Evolutionary conservation across 768 basidiomycete species (phyloP).

Genomic region (Boletus subparvulus): DNA sequence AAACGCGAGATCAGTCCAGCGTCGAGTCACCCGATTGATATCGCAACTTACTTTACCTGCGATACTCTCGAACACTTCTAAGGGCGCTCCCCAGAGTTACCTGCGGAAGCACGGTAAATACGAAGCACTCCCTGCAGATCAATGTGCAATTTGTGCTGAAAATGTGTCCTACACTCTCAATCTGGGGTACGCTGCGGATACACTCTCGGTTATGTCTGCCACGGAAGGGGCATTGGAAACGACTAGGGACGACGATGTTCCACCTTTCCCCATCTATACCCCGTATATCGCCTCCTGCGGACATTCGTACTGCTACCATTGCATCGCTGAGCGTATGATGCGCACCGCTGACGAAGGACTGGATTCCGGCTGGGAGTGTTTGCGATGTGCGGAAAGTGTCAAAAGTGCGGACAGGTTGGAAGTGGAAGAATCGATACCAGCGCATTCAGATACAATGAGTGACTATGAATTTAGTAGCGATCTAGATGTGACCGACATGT

Average conservation of each 20-base stretch:
- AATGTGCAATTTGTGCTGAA: slow-evolving; percentile 90
- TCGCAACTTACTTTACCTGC: slow-evolving; percentile 24
- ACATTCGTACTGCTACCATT: slow-evolving; percentile 92
- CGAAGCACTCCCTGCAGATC: slow-evolving; percentile 63
- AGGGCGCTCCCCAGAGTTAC: slow-evolving; percentile 11
- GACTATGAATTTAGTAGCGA: slow-evolving; percentile 61
- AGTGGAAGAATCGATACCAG: slow-evolving; percentile 25
- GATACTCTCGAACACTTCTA: slow-evolving; percentile 33
- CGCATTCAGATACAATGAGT: slow-evolving; percentile 38
- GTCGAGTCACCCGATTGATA: slow-evolving; percentile 45
- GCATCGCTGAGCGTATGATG: slow-evolving; percentile 81
- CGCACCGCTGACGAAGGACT: slow-evolving; percentile 63
- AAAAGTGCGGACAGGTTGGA: slow-evolving; percentile 57
- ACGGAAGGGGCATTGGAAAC: slow-evolving; percentile 11
- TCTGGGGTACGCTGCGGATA: slow-evolving; percentile 51
- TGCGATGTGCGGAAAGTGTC: slow-evolving; percentile 72
- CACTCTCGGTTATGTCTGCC: slow-evolving; percentile 38
- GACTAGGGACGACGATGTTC: slow-evolving; percentile 34
- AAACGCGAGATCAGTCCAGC: slow-evolving; percentile 62
- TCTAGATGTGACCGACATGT: slow-evolving; percentile 48
- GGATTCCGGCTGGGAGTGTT: slow-evolving; percentile 71
- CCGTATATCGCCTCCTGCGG: slow-evolving; percentile 84
- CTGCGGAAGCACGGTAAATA: slow-evolving; percentile 54
- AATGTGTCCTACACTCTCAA: slow-evolving; percentile 64
- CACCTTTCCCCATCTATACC: slow-evolving; percentile 69